These are phyloP conservation scores for Fistulinella staudtii DNA, from an alignment of 1,284 basidiomycete species.

Conservation along the genomic window DNA sequence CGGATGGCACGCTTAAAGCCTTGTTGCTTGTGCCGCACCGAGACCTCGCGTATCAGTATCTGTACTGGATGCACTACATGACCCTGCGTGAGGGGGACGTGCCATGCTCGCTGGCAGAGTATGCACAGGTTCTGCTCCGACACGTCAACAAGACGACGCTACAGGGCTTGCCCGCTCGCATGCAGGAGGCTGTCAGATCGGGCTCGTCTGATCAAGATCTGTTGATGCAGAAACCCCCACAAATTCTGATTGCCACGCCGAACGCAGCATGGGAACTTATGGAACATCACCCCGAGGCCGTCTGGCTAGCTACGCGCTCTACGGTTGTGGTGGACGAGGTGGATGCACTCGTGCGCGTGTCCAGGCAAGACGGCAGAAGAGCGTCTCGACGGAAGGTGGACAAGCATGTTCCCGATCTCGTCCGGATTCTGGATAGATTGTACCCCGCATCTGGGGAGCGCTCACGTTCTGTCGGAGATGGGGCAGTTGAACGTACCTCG, in stretches of 20 bases:
- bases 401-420: constrained; percentile 55
- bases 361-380: constrained; percentile 21
- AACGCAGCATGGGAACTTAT: constrained; percentile 60
- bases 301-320: constrained; percentile 46
- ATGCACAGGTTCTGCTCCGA: constrained; percentile 62
- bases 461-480: constrained; percentile 1
- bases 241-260: constrained; percentile 69
- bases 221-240: constrained; percentile 49
- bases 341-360: constrained; percentile 61
- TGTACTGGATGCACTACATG: constrained; percentile 63
- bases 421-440: constrained; percentile 54
- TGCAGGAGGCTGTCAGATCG: constrained; percentile 31
- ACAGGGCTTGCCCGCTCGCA: constrained; percentile 25
- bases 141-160: constrained; percentile 29
- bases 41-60: constrained; percentile 66
- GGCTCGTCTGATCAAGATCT: constrained; percentile 37
- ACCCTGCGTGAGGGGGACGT: constrained; percentile 31
- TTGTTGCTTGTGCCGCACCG: constrained; percentile 71
- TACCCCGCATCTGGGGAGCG: constrained; percentile 31
- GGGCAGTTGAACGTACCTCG: constrained; percentile 13
- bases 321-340: constrained; percentile 71
- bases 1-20: constrained; percentile 36
- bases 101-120: constrained; percentile 34
- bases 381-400: constrained; percentile 38
- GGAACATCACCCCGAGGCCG: constrained; percentile 37